Base-by-base conservation (phyloP, 176 grass and related monocot genomes). In the Calamus simplicifolius region DNA sequence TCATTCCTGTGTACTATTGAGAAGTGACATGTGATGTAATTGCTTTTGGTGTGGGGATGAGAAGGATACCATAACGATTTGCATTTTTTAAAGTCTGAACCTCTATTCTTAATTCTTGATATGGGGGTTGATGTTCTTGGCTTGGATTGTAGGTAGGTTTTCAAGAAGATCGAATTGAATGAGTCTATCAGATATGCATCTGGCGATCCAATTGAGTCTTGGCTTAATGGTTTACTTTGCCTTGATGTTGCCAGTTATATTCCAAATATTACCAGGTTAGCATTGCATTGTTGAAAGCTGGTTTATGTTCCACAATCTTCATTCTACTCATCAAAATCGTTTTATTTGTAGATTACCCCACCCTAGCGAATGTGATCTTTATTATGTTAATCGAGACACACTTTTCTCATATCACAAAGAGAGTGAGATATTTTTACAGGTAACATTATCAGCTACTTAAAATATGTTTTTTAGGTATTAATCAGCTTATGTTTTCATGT, bases 361-460 rank as follows among this genome's bases (percentile, higher is more conserved):
- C 56, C 86, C 83, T 63, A 74, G 80, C 50, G 50, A 96, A 69
- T 96, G 92, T 67, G 68, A 85, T 66, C 83, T 96, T 51, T 96
- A 96, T 66, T 96, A 96, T 86, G 84, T 96, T 61, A 90, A 96
- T 68, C 86, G 92, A 64, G 92, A 96, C 65, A 90, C 80, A 58
- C 92, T 96, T 67, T 96, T 96, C 69, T 96, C 92, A 51, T 96
- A 88, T 74, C 92, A 96, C 64, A 87, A 88, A 71, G 92, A 90
- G 75, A 90, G 83, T 59, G 87, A 96, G 62, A 79, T 90, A 77
- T 90, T 96, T 64, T 82, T 96, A 69, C 83, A 96, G 86, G 92
- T 96, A 67, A 43, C 35, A 43, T 43, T 43, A 43, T 43, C 8
- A 43, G 13, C 10, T 43, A 10, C 8, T 23, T 23, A 23, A 23